phyloP scores from a whole-genome alignment of 2,329 filamentous ascomycete species.

The Byssothecium circinans region DNA sequence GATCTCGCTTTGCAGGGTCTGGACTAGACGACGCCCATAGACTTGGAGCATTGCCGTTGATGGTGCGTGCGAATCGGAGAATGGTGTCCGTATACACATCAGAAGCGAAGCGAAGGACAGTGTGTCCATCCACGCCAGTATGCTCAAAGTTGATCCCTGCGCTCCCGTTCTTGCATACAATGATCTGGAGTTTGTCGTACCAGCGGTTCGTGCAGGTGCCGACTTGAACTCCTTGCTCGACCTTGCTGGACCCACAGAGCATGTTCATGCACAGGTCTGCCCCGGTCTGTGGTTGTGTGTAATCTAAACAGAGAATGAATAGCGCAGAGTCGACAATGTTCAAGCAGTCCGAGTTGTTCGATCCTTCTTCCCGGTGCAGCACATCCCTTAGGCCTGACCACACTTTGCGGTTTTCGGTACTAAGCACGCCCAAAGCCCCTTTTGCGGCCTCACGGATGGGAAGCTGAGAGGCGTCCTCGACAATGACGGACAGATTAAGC shows the following conservation, averaged over 20 bases:
- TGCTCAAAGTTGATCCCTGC: conserved; percentile 99
- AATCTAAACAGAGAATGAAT: conserved; percentile 90
- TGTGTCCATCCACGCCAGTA: conserved; percentile 96
- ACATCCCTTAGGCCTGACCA: conserved; percentile 93
- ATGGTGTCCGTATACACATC: conserved; percentile 98
- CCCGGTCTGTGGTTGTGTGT: conserved; percentile 78
- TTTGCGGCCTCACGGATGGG: conserved; percentile 96
- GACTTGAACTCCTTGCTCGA: conserved; percentile 91
- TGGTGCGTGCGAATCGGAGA: conserved; percentile 88
- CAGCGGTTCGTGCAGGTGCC: conserved; percentile 97
- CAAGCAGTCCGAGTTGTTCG: conserved; percentile 95
- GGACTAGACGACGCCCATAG: conserved; percentile 90
- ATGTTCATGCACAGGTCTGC: conserved; percentile 95
- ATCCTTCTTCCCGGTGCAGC: conserved; percentile 79
- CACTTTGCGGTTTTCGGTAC: conserved; percentile 92
- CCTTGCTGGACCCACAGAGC: conserved; percentile 91
- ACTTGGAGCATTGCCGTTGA: conserved; percentile 89
- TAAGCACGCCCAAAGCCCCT: conserved; percentile 87
- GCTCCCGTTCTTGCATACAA: conserved; percentile 97
- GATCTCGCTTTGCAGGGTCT: conserved; percentile 89
- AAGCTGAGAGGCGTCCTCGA: conserved; percentile 85
- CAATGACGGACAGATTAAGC: conserved; percentile 86
- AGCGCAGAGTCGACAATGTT: conserved; percentile 92
- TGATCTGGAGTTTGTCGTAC: conserved; percentile 99
- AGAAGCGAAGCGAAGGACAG: conserved; percentile 91